A percentile compares a stretch with the other conserved stretches of the same genome.
Evolutionary conservation across 2,329 filamentous ascomycete genomes (phyloP).

Genomic region (Penicillium sp.): DNA sequence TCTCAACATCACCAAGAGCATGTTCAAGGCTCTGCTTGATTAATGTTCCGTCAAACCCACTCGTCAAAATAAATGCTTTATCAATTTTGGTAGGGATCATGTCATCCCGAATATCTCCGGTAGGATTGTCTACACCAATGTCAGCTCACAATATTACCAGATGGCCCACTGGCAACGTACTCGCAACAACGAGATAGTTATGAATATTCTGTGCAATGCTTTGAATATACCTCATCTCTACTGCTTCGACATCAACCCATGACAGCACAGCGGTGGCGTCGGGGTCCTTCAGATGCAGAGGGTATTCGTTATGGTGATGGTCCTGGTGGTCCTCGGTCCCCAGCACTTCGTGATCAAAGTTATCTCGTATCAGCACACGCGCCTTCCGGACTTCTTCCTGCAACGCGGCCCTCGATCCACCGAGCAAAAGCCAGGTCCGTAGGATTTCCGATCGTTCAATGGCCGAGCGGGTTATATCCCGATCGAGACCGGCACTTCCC

Average conservation of each 20-base stretch:
- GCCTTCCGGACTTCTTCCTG: conserved; percentile 13
- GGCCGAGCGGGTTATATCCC: conserved; percentile 11
- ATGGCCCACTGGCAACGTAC: not conserved
- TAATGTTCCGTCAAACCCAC: conserved; percentile 11
- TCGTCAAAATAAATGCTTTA: conserved; percentile 14
- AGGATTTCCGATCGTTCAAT: conserved; percentile 13
- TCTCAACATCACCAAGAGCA: conserved; percentile 15
- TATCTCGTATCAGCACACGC: conserved; percentile 14
- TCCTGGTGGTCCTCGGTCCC: conserved; percentile 12
- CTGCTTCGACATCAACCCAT: conserved; percentile 14
- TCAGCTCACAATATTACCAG: not conserved
- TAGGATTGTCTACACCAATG: conserved; percentile 13
- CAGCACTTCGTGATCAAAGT: conserved; percentile 11
- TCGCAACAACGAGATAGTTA: not conserved
- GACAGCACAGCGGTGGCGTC: conserved; percentile 11
- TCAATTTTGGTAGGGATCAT: conserved; percentile 12
- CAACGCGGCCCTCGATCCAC: conserved; percentile 10
- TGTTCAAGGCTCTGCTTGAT: conserved; percentile 14
- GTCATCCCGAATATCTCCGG: conserved; percentile 12
- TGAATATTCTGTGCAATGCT: conserved; percentile 2
- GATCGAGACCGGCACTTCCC: conserved; percentile 13
- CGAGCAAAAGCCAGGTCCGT: conserved; percentile 12
- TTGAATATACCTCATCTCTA: conserved; percentile 10
- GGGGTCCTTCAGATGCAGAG: conserved; percentile 12
- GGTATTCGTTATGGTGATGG: conserved; percentile 14